Conservation (phyloP, 2,329 filamentous ascomycete species). For the Coniella vitis region DNA sequence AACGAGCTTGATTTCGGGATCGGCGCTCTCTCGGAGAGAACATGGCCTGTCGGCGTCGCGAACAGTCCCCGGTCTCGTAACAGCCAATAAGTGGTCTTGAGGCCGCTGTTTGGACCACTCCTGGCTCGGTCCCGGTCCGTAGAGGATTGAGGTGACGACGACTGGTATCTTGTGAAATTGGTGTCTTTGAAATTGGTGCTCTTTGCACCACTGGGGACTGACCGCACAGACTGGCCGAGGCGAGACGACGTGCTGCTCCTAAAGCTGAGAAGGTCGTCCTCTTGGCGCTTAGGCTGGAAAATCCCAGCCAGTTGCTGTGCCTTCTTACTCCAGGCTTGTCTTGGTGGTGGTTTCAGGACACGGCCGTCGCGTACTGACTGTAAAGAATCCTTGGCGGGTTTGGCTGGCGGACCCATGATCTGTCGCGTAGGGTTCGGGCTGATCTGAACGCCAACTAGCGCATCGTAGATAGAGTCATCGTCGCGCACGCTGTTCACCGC, state of each 20-base stretch:
- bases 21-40: constrained; percentile 14
- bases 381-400: constrained; percentile 13
- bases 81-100: constrained; percentile 16
- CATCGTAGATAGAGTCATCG: constrained; percentile 17
- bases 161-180: constrained; percentile 16
- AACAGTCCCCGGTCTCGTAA: constrained; percentile 12
- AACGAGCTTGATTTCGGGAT: constrained; percentile 1
- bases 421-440: constrained; percentile 11
- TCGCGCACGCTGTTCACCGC: constrained; percentile 29
- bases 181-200: constrained; percentile 11
- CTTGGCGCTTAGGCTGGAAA: constrained; percentile 11
- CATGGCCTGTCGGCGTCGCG: constrained; percentile 14
- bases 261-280: constrained; percentile 16
- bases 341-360: constrained; percentile 7
- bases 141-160: constrained; percentile 14
- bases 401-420: constrained; percentile 15
- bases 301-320: constrained; percentile 12
- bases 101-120: constrained; percentile 10
- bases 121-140: constrained; percentile 9
- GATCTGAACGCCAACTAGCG: constrained; percentile 14
- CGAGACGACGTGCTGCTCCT: constrained; percentile 15
- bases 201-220: constrained; percentile 8
- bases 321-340: constrained; percentile 13
- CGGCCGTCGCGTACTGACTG: constrained; percentile 13
- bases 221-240: constrained; percentile 11